These are phyloP conservation scores for Monosporascus sp. DNA, from an alignment of 2,329 filamentous ascomycete genomes.

Conservation along the genomic window DNA sequence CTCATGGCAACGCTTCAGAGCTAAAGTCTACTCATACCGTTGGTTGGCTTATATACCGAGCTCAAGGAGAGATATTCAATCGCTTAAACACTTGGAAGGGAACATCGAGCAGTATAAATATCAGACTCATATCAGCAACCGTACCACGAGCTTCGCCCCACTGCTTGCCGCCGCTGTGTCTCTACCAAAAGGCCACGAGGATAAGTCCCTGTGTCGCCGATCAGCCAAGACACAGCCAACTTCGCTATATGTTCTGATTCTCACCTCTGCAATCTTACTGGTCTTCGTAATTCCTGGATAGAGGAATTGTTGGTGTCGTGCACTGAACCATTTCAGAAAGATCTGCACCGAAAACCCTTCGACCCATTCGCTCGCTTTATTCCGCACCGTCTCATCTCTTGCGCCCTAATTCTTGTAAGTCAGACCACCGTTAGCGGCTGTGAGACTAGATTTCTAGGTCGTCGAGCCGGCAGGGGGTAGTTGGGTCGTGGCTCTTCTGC, in stretches of 20 bases:
- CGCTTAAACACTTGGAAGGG: conserved; percentile 30
- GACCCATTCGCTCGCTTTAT: conserved; percentile 25
- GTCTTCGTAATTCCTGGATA: conserved; percentile 3
- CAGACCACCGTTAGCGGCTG: neutral
- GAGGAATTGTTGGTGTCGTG: conserved; percentile 9
- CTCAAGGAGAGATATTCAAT: conserved; percentile 27
- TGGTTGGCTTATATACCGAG: conserved; percentile 20
- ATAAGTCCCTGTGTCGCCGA: neutral
- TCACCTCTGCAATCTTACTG: conserved; percentile 9
- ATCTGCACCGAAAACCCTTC: conserved; percentile 19
- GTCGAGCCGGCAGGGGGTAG: conserved; percentile 2
- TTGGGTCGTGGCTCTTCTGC: conserved; percentile 1
- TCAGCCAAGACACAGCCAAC: neutral
- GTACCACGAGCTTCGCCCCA: conserved; percentile 6
- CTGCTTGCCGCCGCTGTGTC: neutral
- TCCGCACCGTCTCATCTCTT: conserved; percentile 17
- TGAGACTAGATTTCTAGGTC: conserved; percentile 1
- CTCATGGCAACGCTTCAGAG: conserved; percentile 16
- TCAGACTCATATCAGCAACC: conserved; percentile 8
- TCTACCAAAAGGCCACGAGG: neutral
- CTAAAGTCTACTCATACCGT: conserved; percentile 12
- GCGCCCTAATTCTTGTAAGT: conserved; percentile 16
- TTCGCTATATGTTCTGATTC: conserved; percentile 3
- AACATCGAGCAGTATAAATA: conserved; percentile 16
- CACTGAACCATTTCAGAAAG: conserved; percentile 16